Conservation (phyloP, 331 rosid genomes). For the Saraca asoca region DNA sequence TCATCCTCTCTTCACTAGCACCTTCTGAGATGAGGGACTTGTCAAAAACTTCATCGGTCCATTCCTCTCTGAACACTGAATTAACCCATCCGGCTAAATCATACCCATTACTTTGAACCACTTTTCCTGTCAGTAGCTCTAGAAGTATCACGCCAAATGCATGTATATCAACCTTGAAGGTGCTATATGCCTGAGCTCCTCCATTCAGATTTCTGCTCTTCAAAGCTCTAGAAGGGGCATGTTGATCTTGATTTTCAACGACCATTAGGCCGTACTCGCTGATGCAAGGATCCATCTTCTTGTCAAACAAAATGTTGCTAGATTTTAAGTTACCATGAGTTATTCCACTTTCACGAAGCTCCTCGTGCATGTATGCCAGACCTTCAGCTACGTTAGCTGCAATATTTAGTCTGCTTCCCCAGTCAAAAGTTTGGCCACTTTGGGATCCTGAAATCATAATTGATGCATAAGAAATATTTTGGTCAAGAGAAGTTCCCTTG, state of each 20-base stretch:
- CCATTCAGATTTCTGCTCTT: constrained; percentile 26
- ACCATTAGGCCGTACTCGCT: constrained; percentile 70
- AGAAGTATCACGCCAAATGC: constrained; percentile 75
- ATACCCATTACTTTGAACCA: constrained; percentile 61
- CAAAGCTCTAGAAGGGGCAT: constrained; percentile 14
- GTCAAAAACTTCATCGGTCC: constrained; percentile 70
- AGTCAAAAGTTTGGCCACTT: constrained; percentile 49
- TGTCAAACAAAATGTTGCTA: constrained; percentile 67
- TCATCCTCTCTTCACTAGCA: constrained; percentile 69
- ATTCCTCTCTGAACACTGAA: constrained; percentile 64
- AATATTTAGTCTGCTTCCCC: constrained; percentile 62
- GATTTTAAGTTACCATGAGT: constrained; percentile 72
- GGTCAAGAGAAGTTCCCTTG: neutral
- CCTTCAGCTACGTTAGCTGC: constrained; percentile 55
- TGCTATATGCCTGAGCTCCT: constrained; percentile 31
- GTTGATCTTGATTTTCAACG: constrained; percentile 42
- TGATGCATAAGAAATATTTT: neutral
- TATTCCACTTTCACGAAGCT: constrained; percentile 52
- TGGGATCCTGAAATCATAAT: constrained; percentile 48
- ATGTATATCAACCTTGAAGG: constrained; percentile 55
- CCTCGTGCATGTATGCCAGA: constrained; percentile 61
- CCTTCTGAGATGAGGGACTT: constrained; percentile 47
- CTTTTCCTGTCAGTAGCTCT: constrained; percentile 66
- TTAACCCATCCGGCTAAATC: constrained; percentile 63
- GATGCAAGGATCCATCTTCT: constrained; percentile 53